Conservation (phyloP, 1,139 yeast genomes). For the Geotrichum citri-aurantii region DNA sequence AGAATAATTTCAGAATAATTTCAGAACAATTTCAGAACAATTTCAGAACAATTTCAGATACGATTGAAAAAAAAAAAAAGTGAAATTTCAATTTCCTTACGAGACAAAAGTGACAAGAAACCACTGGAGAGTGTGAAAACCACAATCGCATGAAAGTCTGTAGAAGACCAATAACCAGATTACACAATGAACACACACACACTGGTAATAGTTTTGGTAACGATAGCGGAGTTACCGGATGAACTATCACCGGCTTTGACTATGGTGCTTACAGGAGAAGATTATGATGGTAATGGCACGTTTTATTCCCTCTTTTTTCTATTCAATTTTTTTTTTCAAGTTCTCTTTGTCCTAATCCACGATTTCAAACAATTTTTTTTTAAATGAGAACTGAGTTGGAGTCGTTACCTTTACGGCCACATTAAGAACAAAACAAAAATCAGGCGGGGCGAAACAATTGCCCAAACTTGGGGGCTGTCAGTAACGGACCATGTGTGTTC, state of each 20-base stretch:
- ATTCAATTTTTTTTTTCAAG: too few species aligned
- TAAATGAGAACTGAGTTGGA: too few species aligned
- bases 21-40: too few species aligned
- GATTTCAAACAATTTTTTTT: too few species aligned
- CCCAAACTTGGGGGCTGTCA: neutral
- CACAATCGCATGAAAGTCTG: neutral
- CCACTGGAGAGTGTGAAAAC: neutral
- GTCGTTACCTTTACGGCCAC: neutral
- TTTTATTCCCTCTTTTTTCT: too few species aligned
- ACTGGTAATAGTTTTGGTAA: neutral
- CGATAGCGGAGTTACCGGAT: neutral
- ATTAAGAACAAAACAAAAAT: neutral
- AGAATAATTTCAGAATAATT: too few species aligned
- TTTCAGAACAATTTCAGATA: neutral
- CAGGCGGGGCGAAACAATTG: neutral
- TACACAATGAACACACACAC: neutral
- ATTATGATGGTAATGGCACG: too few species aligned
- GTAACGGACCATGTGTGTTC: neutral
- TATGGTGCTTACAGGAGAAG: too few species aligned
- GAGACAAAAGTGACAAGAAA: neutral
- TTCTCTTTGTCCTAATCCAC: too few species aligned
- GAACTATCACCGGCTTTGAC: neutral
- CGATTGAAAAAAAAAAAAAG: neutral
- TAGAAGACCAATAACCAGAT: neutral
- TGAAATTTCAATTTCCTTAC: neutral